Conservation (phyloP, 306 rosid genomes). For the Spatholobus suberectus region DNA sequence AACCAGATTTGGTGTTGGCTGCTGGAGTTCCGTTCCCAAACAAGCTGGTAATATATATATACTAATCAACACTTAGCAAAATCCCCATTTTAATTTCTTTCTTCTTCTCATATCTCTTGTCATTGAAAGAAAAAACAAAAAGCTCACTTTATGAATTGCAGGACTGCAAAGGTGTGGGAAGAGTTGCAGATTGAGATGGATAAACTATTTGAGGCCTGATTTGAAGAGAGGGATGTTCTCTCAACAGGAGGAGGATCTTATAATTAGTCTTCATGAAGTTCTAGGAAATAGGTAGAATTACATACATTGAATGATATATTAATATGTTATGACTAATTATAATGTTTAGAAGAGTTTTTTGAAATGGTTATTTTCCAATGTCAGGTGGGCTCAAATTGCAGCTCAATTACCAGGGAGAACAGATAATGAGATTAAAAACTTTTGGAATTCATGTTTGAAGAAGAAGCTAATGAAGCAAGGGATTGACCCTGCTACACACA, state of each 20-base stretch:
- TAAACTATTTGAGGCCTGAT: slow-evolving; percentile 93
- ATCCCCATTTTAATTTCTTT: background rate
- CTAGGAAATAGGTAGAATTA: slow-evolving; percentile 74
- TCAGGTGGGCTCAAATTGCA: slow-evolving; percentile 98
- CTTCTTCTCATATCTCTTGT: background rate
- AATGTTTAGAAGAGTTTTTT: background rate
- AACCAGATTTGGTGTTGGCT: slow-evolving; percentile 84
- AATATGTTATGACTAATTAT: background rate
- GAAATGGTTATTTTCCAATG: background rate
- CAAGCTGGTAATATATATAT: slow-evolving; percentile 63
- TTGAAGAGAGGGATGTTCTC: slow-evolving; percentile 94
- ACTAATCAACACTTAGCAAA: background rate
- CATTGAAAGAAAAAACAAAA: too few relatives aligned
- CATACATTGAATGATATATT: background rate
- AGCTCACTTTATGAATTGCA: slow-evolving; percentile 43
- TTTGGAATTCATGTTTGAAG: slow-evolving; percentile 93
- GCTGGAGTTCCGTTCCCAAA: slow-evolving; percentile 98
- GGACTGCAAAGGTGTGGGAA: slow-evolving; percentile 96
- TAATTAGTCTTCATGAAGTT: slow-evolving; percentile 83
- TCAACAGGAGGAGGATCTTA: slow-evolving; percentile 85
- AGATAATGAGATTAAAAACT: slow-evolving; percentile 91
- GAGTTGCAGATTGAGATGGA: slow-evolving; percentile 97
- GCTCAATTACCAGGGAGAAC: slow-evolving; percentile 93
- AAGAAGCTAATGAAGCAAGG: slow-evolving; percentile 96
- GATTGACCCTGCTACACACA: slow-evolving; percentile 91